phyloP scores from a whole-genome alignment of 108 stramenopile species.

The Nitzschia sp. region DNA sequence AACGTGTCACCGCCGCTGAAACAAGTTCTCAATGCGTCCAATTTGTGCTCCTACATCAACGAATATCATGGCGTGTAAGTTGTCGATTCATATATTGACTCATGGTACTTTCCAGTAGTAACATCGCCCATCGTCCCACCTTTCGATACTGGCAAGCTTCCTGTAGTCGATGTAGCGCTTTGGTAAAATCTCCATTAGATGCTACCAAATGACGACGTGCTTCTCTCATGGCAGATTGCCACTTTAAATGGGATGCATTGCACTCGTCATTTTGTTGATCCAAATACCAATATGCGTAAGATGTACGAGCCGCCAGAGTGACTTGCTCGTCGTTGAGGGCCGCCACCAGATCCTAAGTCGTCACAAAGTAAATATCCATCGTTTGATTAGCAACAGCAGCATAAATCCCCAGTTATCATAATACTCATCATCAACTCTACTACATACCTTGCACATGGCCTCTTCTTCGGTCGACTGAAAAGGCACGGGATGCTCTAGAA shows the following conservation, averaged over 20 bases:
- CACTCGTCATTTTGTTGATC: neutral
- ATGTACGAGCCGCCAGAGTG: conserved; percentile 8
- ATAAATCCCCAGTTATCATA: no score
- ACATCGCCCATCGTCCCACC: conserved; percentile 1
- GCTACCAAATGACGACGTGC: conserved; percentile 5
- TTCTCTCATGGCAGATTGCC: conserved; percentile 2
- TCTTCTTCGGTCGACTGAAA: neutral
- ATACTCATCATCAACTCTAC: no score
- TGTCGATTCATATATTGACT: neutral
- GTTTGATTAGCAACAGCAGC: no score
- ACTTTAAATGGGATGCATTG: neutral
- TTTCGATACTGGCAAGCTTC: conserved; percentile 5
- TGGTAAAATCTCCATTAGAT: neutral
- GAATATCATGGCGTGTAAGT: neutral
- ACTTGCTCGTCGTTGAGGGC: neutral
- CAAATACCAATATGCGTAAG: conserved; percentile 24
- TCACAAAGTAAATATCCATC: no score
- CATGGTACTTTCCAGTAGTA: no score
- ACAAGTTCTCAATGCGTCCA: conserved; percentile 19
- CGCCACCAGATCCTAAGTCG: neutral
- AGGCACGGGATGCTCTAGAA: neutral
- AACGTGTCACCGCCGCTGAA: neutral
- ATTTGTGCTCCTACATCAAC: conserved; percentile 4
- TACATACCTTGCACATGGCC: neutral
- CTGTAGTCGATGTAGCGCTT: neutral